phyloP scores from a whole-genome alignment of 495 filamentous ascomycete species.

The Lichenothelia convexa region DNA sequence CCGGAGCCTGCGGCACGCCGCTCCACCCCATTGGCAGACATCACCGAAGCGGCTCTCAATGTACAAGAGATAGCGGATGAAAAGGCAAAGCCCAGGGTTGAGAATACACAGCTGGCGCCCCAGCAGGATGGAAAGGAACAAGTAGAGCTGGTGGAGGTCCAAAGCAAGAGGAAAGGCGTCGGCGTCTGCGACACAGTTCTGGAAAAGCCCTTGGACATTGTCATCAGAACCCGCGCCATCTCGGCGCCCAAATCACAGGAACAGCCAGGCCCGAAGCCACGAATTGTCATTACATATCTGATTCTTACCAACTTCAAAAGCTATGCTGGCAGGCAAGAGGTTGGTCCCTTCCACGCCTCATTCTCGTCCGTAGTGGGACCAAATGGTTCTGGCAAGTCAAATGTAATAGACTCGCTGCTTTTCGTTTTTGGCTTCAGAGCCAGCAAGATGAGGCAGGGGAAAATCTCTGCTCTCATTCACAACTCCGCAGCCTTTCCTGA shows the following conservation, averaged over 20 bases:
- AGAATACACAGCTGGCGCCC: too few species aligned
- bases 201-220: conserved; percentile 87
- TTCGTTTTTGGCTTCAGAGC: conserved; percentile 98
- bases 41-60: conserved; percentile 55
- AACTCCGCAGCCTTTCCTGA: conserved; percentile 78
- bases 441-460: conserved; percentile 98
- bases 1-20: conserved; percentile 36
- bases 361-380: conserved; percentile 98
- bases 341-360: conserved; percentile 89
- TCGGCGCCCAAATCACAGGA: conserved; percentile 41
- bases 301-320: conserved; percentile 94
- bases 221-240: conserved; percentile 67
- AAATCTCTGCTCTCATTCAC: conserved; percentile 93
- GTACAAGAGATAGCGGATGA: conserved; percentile 25
- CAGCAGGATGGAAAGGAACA: conserved; percentile 3
- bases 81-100: too few species aligned
- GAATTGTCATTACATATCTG: conserved; percentile 80
- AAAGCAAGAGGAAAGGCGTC: conserved; percentile 37
- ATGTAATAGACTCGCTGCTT: conserved; percentile 92
- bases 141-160: conserved; percentile 3
- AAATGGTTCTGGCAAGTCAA: conserved; percentile 96
- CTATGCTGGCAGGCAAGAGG: conserved; percentile 86
- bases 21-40: conserved; percentile 55
- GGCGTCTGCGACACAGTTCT: conserved; percentile 55
- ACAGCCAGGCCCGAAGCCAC: conserved; percentile 50